Percentiles rank a stretch among this genome's conserved stretches.
Conservation (phyloP, 176 grass and related monocot genomes). For the Elymus sibiricus region DNA sequence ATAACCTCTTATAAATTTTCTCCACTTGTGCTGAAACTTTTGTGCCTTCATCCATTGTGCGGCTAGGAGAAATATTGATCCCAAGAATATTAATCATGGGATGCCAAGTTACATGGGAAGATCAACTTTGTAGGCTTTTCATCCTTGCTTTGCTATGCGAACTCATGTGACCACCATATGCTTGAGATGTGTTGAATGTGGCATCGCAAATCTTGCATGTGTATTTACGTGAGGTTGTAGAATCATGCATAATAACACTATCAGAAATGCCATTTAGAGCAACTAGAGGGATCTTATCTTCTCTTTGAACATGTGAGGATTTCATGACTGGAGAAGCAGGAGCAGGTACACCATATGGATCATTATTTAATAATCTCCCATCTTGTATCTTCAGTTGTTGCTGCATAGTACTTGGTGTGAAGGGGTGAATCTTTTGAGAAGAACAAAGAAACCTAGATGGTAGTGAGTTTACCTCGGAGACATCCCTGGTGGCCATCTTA, state of each 20-base stretch:
- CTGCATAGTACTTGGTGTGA: not conserved
- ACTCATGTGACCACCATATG: constrained; percentile 35
- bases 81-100: too few relatives aligned
- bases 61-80: too few relatives aligned
- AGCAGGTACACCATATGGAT: too few relatives aligned
- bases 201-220: not conserved
- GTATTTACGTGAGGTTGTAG: not conserved
- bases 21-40: too few relatives aligned
- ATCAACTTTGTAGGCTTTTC: not conserved
- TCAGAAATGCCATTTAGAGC: not conserved
- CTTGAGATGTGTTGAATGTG: not conserved
- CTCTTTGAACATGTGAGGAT: not conserved
- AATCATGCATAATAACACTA: too few relatives aligned
- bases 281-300: not conserved
- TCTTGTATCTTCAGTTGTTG: not conserved
- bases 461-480: not conserved
- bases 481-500: not conserved
- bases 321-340: too few relatives aligned
- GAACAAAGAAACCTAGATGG: not conserved
- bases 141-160: constrained; percentile 15
- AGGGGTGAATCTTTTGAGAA: not conserved
- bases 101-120: too few relatives aligned
- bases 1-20: too few relatives aligned
- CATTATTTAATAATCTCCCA: too few relatives aligned
- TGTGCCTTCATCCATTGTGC: too few relatives aligned